Evolutionary conservation across 306 rosid genomes (phyloP).

Genomic region (Argentina anserina): DNA sequence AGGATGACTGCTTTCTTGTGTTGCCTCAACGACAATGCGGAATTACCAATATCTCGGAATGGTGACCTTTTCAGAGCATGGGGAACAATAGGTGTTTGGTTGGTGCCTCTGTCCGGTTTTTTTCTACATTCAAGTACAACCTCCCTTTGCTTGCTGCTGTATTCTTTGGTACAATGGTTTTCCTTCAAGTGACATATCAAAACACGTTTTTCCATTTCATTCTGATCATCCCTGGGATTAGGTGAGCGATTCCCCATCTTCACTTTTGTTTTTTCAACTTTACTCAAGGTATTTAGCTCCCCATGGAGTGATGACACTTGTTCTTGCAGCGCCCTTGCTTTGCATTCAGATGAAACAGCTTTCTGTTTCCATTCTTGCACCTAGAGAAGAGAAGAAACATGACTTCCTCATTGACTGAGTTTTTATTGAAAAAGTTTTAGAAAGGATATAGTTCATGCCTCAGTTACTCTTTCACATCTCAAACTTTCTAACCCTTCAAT

Average conservation of each 20-base stretch:
- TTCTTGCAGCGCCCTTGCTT: slow-evolving; percentile 43
- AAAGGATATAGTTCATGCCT: neutral
- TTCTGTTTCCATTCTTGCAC: slow-evolving; percentile 85
- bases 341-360: slow-evolving; percentile 56
- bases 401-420: neutral
- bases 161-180: slow-evolving; percentile 35
- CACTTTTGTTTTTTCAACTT: slow-evolving; percentile 23
- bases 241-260: slow-evolving; percentile 18
- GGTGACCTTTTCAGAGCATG: slow-evolving; percentile 44
- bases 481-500: neutral
- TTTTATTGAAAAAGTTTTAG: neutral
- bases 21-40: slow-evolving; percentile 39
- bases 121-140: slow-evolving; percentile 35
- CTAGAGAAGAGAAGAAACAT: slow-evolving; percentile 30
- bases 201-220: slow-evolving; percentile 72
- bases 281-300: slow-evolving; percentile 47
- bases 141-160: slow-evolving; percentile 34
- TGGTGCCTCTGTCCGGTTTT: slow-evolving; percentile 19
- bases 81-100: slow-evolving; percentile 20
- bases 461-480: neutral
- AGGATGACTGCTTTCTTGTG: slow-evolving; percentile 47
- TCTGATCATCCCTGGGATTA: slow-evolving; percentile 33
- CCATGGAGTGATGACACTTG: slow-evolving; percentile 28
- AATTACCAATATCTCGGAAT: slow-evolving; percentile 62
- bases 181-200: slow-evolving; percentile 67